Conservation (phyloP, 208 protist species). For the Tetramitus jugosus region DNA sequence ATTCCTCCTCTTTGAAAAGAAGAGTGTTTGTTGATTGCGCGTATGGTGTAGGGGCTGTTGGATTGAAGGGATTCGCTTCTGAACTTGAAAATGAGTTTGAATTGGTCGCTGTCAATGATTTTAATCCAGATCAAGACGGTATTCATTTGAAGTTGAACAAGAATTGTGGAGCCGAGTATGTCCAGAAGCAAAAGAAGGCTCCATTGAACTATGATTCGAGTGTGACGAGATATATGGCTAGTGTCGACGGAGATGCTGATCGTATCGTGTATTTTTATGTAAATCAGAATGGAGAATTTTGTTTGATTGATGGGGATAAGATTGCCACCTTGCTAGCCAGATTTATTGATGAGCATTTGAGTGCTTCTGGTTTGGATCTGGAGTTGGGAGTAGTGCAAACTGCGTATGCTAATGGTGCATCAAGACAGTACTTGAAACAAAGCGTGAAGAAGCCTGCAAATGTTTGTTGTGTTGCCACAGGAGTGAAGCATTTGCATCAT, state of each 20-base stretch:
- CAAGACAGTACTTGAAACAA: conserved; percentile 61
- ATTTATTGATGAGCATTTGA: conserved; percentile 26
- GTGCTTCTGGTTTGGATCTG: background rate
- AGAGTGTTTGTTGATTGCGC: conserved; percentile 7
- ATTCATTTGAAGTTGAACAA: too few species aligned
- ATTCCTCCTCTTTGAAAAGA: too few species aligned
- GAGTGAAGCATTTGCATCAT: conserved; percentile 86
- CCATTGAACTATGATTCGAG: conserved; percentile 1
- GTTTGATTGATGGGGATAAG: conserved; percentile 48
- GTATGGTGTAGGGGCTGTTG: background rate
- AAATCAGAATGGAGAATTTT: conserved; percentile 27
- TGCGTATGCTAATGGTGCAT: conserved; percentile 85
- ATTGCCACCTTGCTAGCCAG: conserved; percentile 36
- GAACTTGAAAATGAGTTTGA: background rate
- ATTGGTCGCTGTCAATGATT: background rate
- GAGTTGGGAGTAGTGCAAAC: conserved; percentile 75
- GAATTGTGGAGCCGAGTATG: conserved; percentile 7
- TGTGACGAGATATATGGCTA: conserved; percentile 41
- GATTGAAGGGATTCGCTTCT: background rate
- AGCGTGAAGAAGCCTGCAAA: conserved; percentile 39
- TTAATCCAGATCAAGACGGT: background rate
- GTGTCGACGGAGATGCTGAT: conserved; percentile 86
- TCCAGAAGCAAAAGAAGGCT: conserved; percentile 1
- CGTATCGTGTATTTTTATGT: conserved; percentile 63
- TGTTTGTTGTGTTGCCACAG: conserved; percentile 60